These are phyloP conservation scores for Hypoxylon sp. DNA, from an alignment of 2,329 filamentous ascomycete genomes.

Conservation along the genomic window DNA sequence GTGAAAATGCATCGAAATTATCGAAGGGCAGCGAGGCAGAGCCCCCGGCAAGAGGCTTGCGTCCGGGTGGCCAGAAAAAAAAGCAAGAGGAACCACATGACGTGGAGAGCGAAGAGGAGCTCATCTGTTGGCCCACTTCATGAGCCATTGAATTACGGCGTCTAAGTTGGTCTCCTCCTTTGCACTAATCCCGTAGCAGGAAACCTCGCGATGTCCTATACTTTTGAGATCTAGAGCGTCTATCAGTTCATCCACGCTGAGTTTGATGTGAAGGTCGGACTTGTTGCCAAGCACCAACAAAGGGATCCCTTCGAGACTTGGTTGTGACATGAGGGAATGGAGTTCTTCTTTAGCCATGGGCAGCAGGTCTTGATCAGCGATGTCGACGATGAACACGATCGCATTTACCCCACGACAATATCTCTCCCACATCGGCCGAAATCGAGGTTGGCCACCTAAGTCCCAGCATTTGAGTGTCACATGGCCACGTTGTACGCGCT, in stretches of 20 bases:
- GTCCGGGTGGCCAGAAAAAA: slow-evolving; percentile 27
- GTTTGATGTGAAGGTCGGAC: slow-evolving; percentile 90
- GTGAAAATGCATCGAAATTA: slow-evolving; percentile 52
- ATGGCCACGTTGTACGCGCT: slow-evolving; percentile 96
- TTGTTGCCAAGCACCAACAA: slow-evolving; percentile 97
- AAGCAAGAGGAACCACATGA: slow-evolving; percentile 29
- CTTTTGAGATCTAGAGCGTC: slow-evolving; percentile 90
- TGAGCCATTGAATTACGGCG: slow-evolving; percentile 95
- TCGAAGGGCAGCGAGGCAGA: slow-evolving; percentile 42
- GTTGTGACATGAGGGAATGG: slow-evolving; percentile 87
- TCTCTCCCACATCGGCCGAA: slow-evolving; percentile 99
- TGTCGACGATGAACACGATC: slow-evolving; percentile 98
- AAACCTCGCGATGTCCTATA: slow-evolving; percentile 93
- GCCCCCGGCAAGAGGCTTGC: slow-evolving; percentile 26
- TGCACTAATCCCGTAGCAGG: slow-evolving; percentile 98
- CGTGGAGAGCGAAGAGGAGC: slow-evolving; percentile 19
- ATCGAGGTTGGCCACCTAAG: slow-evolving; percentile 94
- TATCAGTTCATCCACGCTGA: slow-evolving; percentile 95
- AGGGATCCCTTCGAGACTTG: slow-evolving; percentile 88
- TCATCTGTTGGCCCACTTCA: slow-evolving; percentile 86
- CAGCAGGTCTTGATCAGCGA: slow-evolving; percentile 85
- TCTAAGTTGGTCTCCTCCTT: slow-evolving; percentile 99
- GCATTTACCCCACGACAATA: slow-evolving; percentile 98
- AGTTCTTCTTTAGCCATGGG: slow-evolving; percentile 92
- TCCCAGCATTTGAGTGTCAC: slow-evolving; percentile 99